Evolutionary conservation across 805 yeast genomes (phyloP).

Genomic region (Hanseniaspora clermontiae): DNA sequence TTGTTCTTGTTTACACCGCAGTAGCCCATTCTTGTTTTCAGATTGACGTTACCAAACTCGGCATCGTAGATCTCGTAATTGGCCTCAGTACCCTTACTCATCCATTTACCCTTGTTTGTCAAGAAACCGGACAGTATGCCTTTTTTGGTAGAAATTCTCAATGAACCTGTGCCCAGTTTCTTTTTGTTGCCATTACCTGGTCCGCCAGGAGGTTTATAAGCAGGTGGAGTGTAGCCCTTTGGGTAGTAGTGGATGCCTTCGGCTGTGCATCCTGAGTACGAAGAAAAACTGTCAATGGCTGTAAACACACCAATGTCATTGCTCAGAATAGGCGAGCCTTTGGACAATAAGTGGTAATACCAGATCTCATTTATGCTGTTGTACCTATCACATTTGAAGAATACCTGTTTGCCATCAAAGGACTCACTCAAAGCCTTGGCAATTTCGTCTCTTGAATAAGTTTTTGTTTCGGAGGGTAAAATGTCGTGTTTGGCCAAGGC

Average conservation of each 20-base stretch:
- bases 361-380: constrained; percentile 41
- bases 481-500: constrained; percentile 61
- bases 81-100: constrained; percentile 71
- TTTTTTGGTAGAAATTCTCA: constrained; percentile 17
- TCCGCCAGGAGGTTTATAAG: constrained; percentile 18
- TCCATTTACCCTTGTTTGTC: constrained; percentile 80
- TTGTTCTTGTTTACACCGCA: constrained; percentile 41
- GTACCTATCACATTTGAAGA: constrained; percentile 45
- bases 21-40: constrained; percentile 59
- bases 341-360: constrained; percentile 59
- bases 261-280: constrained; percentile 50
- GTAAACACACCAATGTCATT: constrained; percentile 39
- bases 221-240: constrained; percentile 35
- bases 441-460: constrained; percentile 47
- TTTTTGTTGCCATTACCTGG: constrained; percentile 21
- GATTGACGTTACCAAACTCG: constrained; percentile 58
- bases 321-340: constrained; percentile 51
- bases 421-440: constrained; percentile 38
- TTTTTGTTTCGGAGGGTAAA: constrained; percentile 44
- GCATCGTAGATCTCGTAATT: constrained; percentile 47
- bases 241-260: constrained; percentile 62
- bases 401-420: constrained; percentile 43
- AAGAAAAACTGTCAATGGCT: constrained; percentile 46
- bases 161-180: constrained; percentile 18
- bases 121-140: constrained; percentile 38